Evolutionary conservation across 306 rosid species (phyloP), one percentile per base, ranked within the genome.

Genomic region (Argentina anserina): DNA sequence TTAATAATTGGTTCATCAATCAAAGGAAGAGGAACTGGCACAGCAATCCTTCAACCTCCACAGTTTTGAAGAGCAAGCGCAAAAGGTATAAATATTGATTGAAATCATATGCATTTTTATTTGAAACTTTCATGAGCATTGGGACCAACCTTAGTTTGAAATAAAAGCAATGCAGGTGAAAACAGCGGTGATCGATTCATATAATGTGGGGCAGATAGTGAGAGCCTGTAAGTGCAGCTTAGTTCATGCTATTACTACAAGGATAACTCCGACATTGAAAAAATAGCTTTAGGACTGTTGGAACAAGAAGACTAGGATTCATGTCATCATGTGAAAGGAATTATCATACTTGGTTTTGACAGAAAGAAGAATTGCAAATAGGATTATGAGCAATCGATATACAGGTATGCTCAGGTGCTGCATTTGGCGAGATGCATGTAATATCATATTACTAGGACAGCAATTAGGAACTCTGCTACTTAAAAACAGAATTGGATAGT

Each of bases 21-120:
- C 99, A 94, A 78, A 88, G 99, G 83, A 94, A 94, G 88, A 88
- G 99, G 79, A 94, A 94, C 82, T 94, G 99, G 99, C 93, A 94
- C 82, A 91, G 90, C 86, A 94, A 94, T 83, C 88, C 97, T 65
- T 94, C 99, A 34, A 87, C 96, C 74, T 94, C 99, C 9, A 90
- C 91, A 31, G 95, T 84, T 63, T 87, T 88, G 80, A 94, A 94
- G 86, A 94, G 91, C 90, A 94, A 94, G 81, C 97, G 99, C 84
- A 94, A 91, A 70, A 94, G 97, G 99, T 94, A 82, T 52, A 52
- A 52, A 52, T 52, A 56, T 50, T 52, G 46, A 10, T 62, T 55
- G 45, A 52, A 77, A 34, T 33, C 31, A 11, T 34, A 17, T 62
- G 61, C 23, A 9, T 31, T 6, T 39, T 59, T 34, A n/a, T 62